Evolutionary conservation across 225 moss, liverwort and hornwort species (phyloP).

Genomic region (Thuidium tamariscinum): DNA sequence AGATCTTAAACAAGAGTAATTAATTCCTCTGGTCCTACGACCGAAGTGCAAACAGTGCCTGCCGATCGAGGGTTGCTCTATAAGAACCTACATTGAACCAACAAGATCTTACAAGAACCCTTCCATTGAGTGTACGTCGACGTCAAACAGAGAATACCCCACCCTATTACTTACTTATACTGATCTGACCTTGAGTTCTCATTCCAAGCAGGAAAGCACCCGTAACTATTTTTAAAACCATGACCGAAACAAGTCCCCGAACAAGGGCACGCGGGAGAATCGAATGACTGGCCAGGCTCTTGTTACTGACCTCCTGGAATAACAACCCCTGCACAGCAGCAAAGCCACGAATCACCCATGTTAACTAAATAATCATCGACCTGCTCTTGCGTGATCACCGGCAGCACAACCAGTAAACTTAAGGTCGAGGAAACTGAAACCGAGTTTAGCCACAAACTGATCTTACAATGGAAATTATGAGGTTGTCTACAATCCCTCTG

Average conservation of each 20-base stretch:
- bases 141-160: not conserved
- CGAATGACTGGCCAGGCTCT: not conserved
- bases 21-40: not conserved
- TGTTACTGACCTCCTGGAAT: slow-evolving; percentile 44
- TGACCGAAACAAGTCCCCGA: not conserved
- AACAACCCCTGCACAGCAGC: slow-evolving; percentile 14
- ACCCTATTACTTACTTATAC: not conserved
- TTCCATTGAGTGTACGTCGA: not conserved
- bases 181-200: not conserved
- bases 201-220: not conserved
- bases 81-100: not conserved
- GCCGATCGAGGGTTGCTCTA: not conserved
- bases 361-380: not conserved
- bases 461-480: not conserved
- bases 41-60: not conserved
- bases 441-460: not conserved
- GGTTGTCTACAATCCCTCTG: not conserved
- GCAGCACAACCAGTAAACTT: not conserved
- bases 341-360: not conserved
- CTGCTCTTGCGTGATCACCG: not conserved
- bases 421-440: not conserved
- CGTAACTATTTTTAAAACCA: not conserved
- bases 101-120: not conserved
- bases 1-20: not conserved
- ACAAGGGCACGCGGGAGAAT: not conserved